Evolutionary conservation across 2,329 filamentous ascomycete genomes (phyloP), one percentile per base, ranked within the genome.

Genomic region (Parastagonospora avenae): DNA sequence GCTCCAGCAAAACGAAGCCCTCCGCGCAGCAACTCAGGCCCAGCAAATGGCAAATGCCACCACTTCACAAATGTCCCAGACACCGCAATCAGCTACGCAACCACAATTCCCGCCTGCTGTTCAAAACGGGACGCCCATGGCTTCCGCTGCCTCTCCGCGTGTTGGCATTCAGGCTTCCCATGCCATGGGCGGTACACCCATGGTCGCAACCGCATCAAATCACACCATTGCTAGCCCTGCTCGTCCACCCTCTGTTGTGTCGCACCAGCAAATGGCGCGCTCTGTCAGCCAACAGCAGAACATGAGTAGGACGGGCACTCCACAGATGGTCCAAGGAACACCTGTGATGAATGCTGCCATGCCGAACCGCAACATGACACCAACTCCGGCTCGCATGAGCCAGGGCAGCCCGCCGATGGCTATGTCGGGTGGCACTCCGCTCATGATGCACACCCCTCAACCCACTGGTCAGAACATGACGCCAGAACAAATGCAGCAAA

Each of bases 41-140:
- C 70, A 72, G 42, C 64, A 69, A 37, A 63, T 73, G 66, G 56
- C 60, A 4, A 62, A 49, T 16, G 43, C 53, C 24, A 52, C 53
- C n/a, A 52, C 61, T 11, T 48, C 59, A 11, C 70, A 72, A 43
- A 59, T 67, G 16, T 48, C 57, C 12, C 70, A 71, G 46, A 63
- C 70, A 48, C 82, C 86, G 57, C 81, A 85, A 7, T 82, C 85
- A 1, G 66, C 67, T n/a, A 71, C 68, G 1, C 86, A 89, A 63
- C 77, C 83, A 12, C 81, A 83, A 4, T 85, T 85, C 1, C 86
- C 89, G n/a, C 89, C 90, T 2, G 69, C 78, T 30, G 67, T 76
- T 8, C 68, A 76, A 29, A 75, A 80, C 43, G 75, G 77, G 45
- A 79, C 78, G 8, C 77, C 77, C 11, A 75, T 79, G 71, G 72